Conservation (phyloP, 208 protist genomes). For the Crithidia brevicula region DNA sequence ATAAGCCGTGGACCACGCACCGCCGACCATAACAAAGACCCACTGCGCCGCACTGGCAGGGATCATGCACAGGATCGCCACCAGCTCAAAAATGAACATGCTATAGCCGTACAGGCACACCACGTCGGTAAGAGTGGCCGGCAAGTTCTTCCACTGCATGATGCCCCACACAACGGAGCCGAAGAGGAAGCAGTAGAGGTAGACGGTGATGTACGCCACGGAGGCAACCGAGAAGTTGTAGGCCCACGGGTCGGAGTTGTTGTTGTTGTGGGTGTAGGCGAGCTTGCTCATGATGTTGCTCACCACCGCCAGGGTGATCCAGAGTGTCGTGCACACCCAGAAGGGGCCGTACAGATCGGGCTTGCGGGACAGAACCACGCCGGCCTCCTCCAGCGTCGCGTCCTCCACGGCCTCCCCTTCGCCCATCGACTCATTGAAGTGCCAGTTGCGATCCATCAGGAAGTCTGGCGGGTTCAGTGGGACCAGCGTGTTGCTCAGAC, state of each 20-base stretch:
- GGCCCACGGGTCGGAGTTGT: constrained; percentile 43
- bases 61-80: constrained; percentile 79
- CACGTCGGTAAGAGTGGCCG: constrained; percentile 69
- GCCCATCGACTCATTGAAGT: constrained; percentile 32
- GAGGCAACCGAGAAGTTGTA: constrained; percentile 82
- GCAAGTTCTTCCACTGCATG: constrained; percentile 87
- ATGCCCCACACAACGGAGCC: constrained; percentile 75
- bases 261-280: constrained; percentile 40
- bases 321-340: constrained; percentile 92
- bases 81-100: constrained; percentile 86
- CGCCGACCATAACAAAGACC: constrained; percentile 70
- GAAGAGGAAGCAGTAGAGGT: constrained; percentile 88
- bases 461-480: constrained; percentile 83
- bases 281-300: constrained; percentile 84
- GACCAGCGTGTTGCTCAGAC: constrained; percentile 71
- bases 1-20: constrained; percentile 74
- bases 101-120: constrained; percentile 91
- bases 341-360: constrained; percentile 92
- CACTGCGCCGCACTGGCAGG: constrained; percentile 72
- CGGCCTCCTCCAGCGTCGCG: constrained; percentile 42
- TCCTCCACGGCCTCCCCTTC: constrained; percentile 14
- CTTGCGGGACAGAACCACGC: constrained; percentile 53
- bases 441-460: constrained; percentile 82
- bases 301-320: constrained; percentile 86
- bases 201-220: constrained; percentile 79